Percentiles rank a stretch among this genome's conserved stretches.
Evolutionary conservation across 371 early-diverging fungal genomes (phyloP).

Genomic region (Zychaea mexicana): DNA sequence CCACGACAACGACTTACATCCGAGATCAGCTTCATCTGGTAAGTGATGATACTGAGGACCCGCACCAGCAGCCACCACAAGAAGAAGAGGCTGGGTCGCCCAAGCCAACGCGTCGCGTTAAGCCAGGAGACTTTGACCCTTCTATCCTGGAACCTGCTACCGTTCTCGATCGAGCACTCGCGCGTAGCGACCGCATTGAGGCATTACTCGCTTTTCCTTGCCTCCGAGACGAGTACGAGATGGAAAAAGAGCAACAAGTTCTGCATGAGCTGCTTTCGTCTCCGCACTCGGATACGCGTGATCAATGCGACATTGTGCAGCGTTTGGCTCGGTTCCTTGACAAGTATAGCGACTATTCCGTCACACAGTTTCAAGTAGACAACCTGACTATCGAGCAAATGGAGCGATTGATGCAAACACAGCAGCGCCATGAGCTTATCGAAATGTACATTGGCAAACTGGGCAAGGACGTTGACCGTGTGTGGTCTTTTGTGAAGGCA

Average conservation of each 20-base stretch:
- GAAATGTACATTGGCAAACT: constrained; percentile 7
- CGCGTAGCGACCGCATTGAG: not conserved
- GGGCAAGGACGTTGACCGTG: constrained; percentile 15
- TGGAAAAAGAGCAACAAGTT: not conserved
- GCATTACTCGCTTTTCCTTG: not conserved
- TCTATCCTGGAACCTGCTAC: not conserved
- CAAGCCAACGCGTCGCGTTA: not conserved
- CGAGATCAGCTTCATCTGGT: constrained; percentile 14
- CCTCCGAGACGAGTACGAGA: not conserved
- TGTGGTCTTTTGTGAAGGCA: constrained; percentile 20
- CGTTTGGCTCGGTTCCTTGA: not conserved
- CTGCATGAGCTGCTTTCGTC: not conserved
- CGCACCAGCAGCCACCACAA: not conserved
- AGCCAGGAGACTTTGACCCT: not conserved
- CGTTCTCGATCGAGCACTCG: not conserved
- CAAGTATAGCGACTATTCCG: not conserved
- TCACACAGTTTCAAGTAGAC: not conserved
- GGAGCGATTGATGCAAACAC: not conserved
- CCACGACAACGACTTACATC: constrained; percentile 24
- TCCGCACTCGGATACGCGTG: not conserved
- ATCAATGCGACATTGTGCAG: not conserved
- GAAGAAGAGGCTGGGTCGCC: constrained; percentile 1
- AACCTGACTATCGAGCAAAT: constrained; percentile 13
- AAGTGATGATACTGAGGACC: not conserved
- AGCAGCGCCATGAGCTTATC: not conserved